Evolutionary conservation across 2,329 filamentous ascomycete genomes (phyloP).

Genomic region (Eutypella sp.): DNA sequence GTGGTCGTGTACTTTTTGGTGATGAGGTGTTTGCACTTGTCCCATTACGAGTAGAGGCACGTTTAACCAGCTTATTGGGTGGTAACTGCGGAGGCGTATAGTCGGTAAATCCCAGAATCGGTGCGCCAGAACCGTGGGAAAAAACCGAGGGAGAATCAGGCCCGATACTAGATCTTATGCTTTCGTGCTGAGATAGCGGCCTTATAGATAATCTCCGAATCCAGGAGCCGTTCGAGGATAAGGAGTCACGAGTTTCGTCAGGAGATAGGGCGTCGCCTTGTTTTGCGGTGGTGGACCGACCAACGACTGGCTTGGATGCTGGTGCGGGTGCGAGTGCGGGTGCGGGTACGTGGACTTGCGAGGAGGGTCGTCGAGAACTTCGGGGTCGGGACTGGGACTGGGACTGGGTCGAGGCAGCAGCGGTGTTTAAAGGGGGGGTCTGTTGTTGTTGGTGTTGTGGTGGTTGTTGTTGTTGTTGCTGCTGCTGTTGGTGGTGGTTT

Average conservation of each 20-base stretch:
- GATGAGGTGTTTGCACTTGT: conserved; percentile 36
- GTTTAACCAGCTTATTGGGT: conserved; percentile 76
- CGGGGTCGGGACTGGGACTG: conserved; percentile 18
- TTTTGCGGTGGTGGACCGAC: conserved; percentile 33
- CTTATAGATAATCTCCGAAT: conserved; percentile 65
- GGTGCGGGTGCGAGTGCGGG: too few species aligned
- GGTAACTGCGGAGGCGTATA: conserved; percentile 41
- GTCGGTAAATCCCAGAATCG: conserved; percentile 48
- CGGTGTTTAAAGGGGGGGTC: conserved; percentile 2
- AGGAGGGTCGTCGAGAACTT: conserved; percentile 20
- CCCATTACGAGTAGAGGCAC: conserved; percentile 53
- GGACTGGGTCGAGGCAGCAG: neutral
- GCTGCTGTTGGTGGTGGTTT: too few species aligned
- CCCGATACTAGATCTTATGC: conserved; percentile 58
- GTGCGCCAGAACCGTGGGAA: conserved; percentile 62
- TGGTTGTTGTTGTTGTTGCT: conserved; percentile 19
- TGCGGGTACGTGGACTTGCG: conserved; percentile 28
- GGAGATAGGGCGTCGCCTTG: conserved; percentile 28
- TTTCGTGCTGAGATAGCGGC: conserved; percentile 60
- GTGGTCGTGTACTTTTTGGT: conserved; percentile 50
- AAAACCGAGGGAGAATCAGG: conserved; percentile 63
- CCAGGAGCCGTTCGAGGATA: conserved; percentile 64
- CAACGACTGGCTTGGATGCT: too few species aligned
- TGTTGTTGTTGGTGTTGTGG: conserved; percentile 18
- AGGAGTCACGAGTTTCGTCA: conserved; percentile 49